phyloP scores from a whole-genome alignment of 2,329 filamentous ascomycete species.

The Cryoendolithus antarcticus region DNA sequence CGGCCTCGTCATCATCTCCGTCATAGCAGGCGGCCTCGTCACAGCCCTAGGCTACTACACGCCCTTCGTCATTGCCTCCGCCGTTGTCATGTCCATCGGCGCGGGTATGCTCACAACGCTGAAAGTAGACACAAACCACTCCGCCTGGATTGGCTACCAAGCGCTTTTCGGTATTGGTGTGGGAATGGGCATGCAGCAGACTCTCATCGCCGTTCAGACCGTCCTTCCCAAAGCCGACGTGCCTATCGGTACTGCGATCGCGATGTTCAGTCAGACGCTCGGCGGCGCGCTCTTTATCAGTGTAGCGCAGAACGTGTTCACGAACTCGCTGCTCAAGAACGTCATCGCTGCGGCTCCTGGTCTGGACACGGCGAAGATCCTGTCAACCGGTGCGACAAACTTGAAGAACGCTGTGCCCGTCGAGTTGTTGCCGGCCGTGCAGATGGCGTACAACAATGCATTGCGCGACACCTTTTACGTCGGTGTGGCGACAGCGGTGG shows the following conservation, averaged over 20 bases:
- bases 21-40: slow-evolving; percentile 27
- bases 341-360: slow-evolving; percentile 26
- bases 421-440: slow-evolving; percentile 41
- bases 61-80: slow-evolving; percentile 29
- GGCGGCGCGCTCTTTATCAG: slow-evolving; percentile 38
- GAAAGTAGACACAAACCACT: slow-evolving; percentile 23
- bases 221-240: slow-evolving; percentile 31
- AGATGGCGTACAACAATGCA: slow-evolving; percentile 51
- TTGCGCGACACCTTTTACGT: slow-evolving; percentile 50
- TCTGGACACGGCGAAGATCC: slow-evolving; percentile 31
- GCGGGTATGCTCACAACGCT: slow-evolving; percentile 35
- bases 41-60: slow-evolving; percentile 37
- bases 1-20: slow-evolving; percentile 31
- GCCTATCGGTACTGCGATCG: slow-evolving; percentile 35
- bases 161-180: slow-evolving; percentile 28
- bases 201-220: slow-evolving; percentile 34
- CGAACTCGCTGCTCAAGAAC: slow-evolving; percentile 35
- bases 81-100: slow-evolving; percentile 33
- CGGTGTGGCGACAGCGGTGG: slow-evolving; percentile 39
- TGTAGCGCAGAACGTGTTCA: slow-evolving; percentile 39
- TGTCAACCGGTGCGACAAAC: slow-evolving; percentile 43
- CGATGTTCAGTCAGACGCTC: slow-evolving; percentile 37
- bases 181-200: slow-evolving; percentile 37
- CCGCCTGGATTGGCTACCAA: slow-evolving; percentile 29
- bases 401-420: slow-evolving; percentile 42